phyloP scores from a whole-genome alignment of 306 rosid genomes.

The Potentilla sterilis region DNA sequence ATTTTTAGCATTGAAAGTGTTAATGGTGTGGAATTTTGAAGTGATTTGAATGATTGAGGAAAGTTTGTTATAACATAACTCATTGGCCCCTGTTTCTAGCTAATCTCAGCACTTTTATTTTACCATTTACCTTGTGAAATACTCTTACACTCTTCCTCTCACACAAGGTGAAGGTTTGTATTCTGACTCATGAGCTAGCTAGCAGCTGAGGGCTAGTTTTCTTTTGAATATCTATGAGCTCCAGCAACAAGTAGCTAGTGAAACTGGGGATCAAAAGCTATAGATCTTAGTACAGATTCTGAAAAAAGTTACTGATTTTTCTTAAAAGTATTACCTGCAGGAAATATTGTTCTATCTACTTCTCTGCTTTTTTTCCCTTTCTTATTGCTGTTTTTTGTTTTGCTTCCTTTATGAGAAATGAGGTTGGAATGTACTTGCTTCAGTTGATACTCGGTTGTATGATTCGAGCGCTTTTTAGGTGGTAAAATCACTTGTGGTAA shows the following conservation, averaged over 20 bases:
- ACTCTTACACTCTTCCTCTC: neutral
- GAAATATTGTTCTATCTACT: neutral
- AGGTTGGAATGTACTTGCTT: neutral
- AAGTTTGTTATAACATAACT: conserved; percentile 9
- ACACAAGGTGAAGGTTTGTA: neutral
- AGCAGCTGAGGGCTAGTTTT: neutral
- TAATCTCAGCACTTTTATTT: neutral
- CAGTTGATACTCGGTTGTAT: neutral
- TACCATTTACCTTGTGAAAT: neutral
- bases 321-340: neutral
- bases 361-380: too few species aligned
- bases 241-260: neutral
- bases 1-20: conserved; percentile 7
- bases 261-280: neutral
- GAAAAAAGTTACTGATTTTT: neutral
- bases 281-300: neutral
- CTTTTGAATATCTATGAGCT: neutral
- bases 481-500: neutral
- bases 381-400: neutral
- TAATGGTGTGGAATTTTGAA: conserved; percentile 26
- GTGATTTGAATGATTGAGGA: conserved; percentile 18
- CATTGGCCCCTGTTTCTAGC: neutral
- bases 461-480: neutral
- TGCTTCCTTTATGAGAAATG: neutral
- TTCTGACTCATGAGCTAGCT: neutral